These are phyloP conservation scores for Blastobotrys ciferrii DNA, from an alignment of 1,139 yeast genomes.

Conservation along the genomic window DNA sequence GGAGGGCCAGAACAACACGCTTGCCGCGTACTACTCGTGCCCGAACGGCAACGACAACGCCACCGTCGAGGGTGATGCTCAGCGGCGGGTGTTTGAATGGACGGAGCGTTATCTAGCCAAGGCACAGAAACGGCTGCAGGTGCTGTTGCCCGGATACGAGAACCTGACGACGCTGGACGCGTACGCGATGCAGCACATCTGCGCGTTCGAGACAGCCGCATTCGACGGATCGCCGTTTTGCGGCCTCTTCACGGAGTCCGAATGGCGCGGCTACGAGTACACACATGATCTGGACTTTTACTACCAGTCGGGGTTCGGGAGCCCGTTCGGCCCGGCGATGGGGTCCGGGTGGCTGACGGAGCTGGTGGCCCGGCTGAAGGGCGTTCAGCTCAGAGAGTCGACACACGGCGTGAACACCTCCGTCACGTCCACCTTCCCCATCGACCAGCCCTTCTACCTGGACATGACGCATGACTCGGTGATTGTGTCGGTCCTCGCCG, in stretches of 20 bases:
- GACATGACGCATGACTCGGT: slow-evolving; percentile 46
- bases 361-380: slow-evolving; percentile 38
- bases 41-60: slow-evolving; percentile 36
- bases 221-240: slow-evolving; percentile 50
- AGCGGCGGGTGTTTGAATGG: slow-evolving; percentile 34
- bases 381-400: slow-evolving; percentile 28
- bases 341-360: slow-evolving; percentile 46
- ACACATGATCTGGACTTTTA: slow-evolving; percentile 44
- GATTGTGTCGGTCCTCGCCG: slow-evolving; percentile 41
- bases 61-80: slow-evolving; percentile 19
- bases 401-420: slow-evolving; percentile 41
- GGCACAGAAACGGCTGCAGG: slow-evolving; percentile 44
- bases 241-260: slow-evolving; percentile 48
- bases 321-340: slow-evolving; percentile 40
- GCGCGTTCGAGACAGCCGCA: slow-evolving; percentile 51
- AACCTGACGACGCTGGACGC: slow-evolving; percentile 42
- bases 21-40: slow-evolving; percentile 43
- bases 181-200: slow-evolving; percentile 43
- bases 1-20: slow-evolving; percentile 40
- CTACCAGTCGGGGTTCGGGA: slow-evolving; percentile 41
- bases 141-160: slow-evolving; percentile 43
- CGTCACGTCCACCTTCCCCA: slow-evolving; percentile 39
- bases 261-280: slow-evolving; percentile 50
- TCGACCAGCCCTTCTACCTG: slow-evolving; percentile 42
- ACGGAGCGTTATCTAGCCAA: slow-evolving; percentile 39